Evolutionary conservation across 2,329 filamentous ascomycete genomes (phyloP), one percentile per base, ranked within the genome.

Genomic region (Aschersonia sp.): DNA sequence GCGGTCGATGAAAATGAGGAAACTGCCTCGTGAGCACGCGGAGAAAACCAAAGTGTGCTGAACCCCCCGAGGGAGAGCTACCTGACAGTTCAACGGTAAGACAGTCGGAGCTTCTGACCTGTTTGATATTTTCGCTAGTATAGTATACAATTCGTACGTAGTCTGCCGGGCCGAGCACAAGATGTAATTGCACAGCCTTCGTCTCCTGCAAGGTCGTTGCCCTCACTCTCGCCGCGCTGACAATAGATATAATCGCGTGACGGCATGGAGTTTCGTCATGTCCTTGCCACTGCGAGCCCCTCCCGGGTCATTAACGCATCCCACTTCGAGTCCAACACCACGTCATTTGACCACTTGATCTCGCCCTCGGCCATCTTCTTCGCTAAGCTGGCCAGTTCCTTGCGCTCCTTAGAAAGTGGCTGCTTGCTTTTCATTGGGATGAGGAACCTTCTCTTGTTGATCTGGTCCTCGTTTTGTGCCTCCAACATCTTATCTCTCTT

Each of bases 301-400:
- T 50, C 49, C 45, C 55, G 48, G 45, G 54, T 52, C 49, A 66
- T 43, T 39, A 64, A 48, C 43, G 53, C 52, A 30, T 67, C 66
- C 66, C 72, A 77, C 60, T 66, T 69, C 45, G 66, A 62, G 51
- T 76, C 72, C 52, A 74, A 50, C 42, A 60, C 51, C 45, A 66
- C 62, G 42, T 66, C 61, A 50, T 71, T 73, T 41, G 60, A 68
- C 84, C 85, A 88, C 52, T 68, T 69, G 56, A 73, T 68, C 61
- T 76, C 71, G 22, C 80, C 78, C 45, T 69, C 65, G 52, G 85
- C 62, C 56, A 88, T 58, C 56, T 72, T 68, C 66, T 76, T 70
- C 14, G 84, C 85, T 65, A 84, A 66, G 59, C 74, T 69, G 30
- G 83, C 81, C 65, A 84, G 54, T 49, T 66, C 58, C 55, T 68